Base-by-base conservation (phyloP, 164 flowering plant species). In the Nelumbo lutea region DNA sequence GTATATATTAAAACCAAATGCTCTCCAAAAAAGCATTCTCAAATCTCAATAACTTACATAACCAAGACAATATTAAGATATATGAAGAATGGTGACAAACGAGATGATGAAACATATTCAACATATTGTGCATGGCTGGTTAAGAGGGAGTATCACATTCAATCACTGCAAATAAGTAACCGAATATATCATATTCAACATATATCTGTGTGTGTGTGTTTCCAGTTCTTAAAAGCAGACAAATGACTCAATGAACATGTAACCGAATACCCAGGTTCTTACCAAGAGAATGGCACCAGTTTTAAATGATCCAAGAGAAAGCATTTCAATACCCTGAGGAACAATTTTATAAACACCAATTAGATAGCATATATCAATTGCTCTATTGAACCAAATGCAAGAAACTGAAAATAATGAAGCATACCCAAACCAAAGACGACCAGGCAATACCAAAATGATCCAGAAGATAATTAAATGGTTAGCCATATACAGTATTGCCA, bases 321-420 rank as follows among this genome's bases (percentile, higher is more conserved):
- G 98, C 98, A 93, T 96, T 79, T 96, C 99, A 73, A 96, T 93
- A 64, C 99, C 98, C 99, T 95, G 87, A 68, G 84, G 76, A 65
- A 75, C 42, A 66, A 56, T 64, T 7, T 52, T 14, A 15, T 5
- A 62, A 42, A 67, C 42, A 2, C 39, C 10, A 6, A 46, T 47
- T 47, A n/a, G 5, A 64, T n/a, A 64, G 40, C 10, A 47, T 4
- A 6, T 9, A 46, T 47, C 10, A 15, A 64, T 27, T 47, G 53
- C 55, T 46, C 53, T 10, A 47, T 48, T 6, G 27, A 9, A 64
- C 9, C 5, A 39, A 9, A 13, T 52, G 57, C 57, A 10, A 15
- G n/a, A 52, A 10, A 4, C 3, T 9, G n/a, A 52, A 52, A 52
- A 3, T 3, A 3, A 10, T 4, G n/a, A 52, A 52, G 14, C 57